These are phyloP conservation scores for Epichloe glyceriae DNA, from an alignment of 2,329 filamentous ascomycete species.

Conservation along the genomic window DNA sequence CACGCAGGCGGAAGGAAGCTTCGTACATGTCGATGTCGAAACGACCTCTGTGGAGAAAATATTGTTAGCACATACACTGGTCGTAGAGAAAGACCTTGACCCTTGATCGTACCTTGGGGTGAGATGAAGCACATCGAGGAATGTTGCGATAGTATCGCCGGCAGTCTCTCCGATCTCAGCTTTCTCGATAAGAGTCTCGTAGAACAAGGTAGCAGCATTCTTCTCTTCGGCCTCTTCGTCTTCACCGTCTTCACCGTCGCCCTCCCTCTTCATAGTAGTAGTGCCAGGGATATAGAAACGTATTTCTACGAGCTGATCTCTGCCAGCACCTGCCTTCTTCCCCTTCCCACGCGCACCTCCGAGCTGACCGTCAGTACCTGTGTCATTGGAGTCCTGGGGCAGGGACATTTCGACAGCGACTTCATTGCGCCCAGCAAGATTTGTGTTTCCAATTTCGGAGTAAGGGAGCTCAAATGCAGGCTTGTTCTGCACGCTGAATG, in stretches of 20 bases:
- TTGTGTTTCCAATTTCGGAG: conserved; percentile 94
- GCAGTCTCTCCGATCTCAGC: conserved; percentile 98
- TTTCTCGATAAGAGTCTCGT: conserved; percentile 95
- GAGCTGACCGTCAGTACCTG: conserved; percentile 58
- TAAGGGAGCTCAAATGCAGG: conserved; percentile 96
- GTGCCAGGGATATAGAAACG: conserved; percentile 95
- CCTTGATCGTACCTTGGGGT: conserved; percentile 57
- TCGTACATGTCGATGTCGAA: conserved; percentile 99
- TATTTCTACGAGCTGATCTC: conserved; percentile 95
- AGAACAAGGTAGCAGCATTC: conserved; percentile 94
- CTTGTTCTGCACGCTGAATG: conserved; percentile 93
- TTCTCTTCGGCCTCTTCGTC: conserved; percentile 54
- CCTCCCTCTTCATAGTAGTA: conserved; percentile 56
- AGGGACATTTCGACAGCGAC: conserved; percentile 90
- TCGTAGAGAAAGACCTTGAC: background rate
- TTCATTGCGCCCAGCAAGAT: conserved; percentile 93
- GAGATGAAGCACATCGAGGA: conserved; percentile 91
- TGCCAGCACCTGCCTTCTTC: conserved; percentile 77
- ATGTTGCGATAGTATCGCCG: conserved; percentile 96
- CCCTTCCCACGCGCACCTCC: conserved; percentile 65
- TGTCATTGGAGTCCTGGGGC: conserved; percentile 56
- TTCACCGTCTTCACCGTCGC: conserved; percentile 58
- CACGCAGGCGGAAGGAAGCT: conserved; percentile 86
- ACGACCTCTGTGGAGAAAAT: conserved; percentile 55
- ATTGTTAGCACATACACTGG: background rate